Evolutionary conservation across 192 early-diverging fungal genomes (phyloP).

Genomic region (Rhizoclosmatium globosum): DNA sequence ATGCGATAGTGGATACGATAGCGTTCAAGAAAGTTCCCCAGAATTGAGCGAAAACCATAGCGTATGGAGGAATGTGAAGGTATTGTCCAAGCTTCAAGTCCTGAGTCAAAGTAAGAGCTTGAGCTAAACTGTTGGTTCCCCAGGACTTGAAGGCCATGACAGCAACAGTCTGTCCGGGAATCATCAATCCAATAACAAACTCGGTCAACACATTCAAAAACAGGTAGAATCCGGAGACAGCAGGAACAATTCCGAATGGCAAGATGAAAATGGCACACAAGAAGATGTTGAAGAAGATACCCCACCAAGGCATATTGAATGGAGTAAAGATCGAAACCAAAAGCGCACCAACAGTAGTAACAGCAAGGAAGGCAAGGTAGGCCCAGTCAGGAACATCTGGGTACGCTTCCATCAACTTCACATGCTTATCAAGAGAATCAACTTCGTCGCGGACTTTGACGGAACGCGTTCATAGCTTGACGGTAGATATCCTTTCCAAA

Average conservation of each 20-base stretch:
- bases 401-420: slow-evolving; percentile 73
- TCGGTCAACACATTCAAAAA: no score
- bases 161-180: no score
- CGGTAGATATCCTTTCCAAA: slow-evolving; percentile 48
- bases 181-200: no score
- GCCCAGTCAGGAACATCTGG: slow-evolving; percentile 69
- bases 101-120: background rate
- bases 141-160: no score
- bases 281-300: slow-evolving; percentile 41
- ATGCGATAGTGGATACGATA: slow-evolving; percentile 12
- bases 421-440: slow-evolving; percentile 62
- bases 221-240: background rate
- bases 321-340: background rate
- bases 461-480: slow-evolving; percentile 3
- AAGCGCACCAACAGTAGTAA: background rate
- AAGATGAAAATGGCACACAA: slow-evolving; percentile 62
- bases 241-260: slow-evolving; percentile 68
- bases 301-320: slow-evolving; percentile 43
- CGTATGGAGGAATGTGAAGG: slow-evolving; percentile 78
- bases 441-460: background rate
- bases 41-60: slow-evolving; percentile 48
- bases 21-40: slow-evolving; percentile 54
- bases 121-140: no score
- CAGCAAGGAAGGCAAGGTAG: slow-evolving; percentile 58
- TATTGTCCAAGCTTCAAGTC: slow-evolving; percentile 74